Conservation (phyloP, 1,139 yeast species). For the Suhomyces terraborum region DNA sequence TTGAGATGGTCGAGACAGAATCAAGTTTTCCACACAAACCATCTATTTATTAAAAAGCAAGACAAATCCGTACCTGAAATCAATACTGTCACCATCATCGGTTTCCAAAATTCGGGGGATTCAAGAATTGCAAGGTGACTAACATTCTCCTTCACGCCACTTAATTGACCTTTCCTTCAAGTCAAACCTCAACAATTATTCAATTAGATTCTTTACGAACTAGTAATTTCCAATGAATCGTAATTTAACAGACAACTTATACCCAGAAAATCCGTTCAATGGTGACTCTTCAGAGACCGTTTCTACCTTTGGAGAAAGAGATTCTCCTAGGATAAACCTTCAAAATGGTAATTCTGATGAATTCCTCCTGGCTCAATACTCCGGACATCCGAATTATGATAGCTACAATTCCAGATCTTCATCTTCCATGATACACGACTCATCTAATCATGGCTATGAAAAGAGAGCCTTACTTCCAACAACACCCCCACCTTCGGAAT, state of each 20-base stretch:
- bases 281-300: background rate
- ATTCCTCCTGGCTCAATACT: background rate
- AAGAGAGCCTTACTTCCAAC: background rate
- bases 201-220: too few relatives aligned
- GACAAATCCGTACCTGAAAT: too few relatives aligned
- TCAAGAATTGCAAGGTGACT: too few relatives aligned
- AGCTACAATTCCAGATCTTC: constrained; percentile 2
- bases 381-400: background rate
- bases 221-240: constrained; percentile 1
- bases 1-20: too few relatives aligned
- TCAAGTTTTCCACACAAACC: too few relatives aligned
- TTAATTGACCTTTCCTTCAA: too few relatives aligned
- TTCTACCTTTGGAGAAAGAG: background rate
- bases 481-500: constrained; percentile 10
- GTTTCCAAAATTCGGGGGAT: too few relatives aligned
- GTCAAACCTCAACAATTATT: too few relatives aligned
- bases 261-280: background rate
- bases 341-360: background rate
- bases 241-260: background rate
- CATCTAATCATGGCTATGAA: background rate
- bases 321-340: background rate
- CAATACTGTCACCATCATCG: too few relatives aligned
- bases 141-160: too few relatives aligned
- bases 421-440: background rate
- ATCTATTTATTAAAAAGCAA: too few relatives aligned